phyloP scores from a whole-genome alignment of 2,329 filamentous ascomycete species.

The Cercospora zeae-maydis region DNA sequence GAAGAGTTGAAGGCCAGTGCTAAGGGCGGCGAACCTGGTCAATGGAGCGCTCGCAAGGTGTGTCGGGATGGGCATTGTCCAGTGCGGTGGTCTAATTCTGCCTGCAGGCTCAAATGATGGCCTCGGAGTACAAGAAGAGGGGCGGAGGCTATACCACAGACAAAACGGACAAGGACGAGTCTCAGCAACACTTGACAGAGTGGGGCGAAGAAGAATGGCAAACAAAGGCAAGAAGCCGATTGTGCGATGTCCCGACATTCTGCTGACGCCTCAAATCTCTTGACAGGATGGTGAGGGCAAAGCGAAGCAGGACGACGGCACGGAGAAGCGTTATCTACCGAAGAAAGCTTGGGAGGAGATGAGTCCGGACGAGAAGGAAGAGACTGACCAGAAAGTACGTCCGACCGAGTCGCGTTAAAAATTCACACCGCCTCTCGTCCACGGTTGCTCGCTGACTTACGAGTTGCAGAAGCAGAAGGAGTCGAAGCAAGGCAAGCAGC shows the following conservation, averaged over 20 bases:
- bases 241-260: slow-evolving; percentile 17
- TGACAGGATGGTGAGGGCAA: slow-evolving; percentile 41
- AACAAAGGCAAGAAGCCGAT: slow-evolving; percentile 36
- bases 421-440: neutral
- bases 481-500: slow-evolving; percentile 44
- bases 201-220: slow-evolving; percentile 52
- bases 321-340: slow-evolving; percentile 45
- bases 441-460: neutral
- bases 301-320: slow-evolving; percentile 46
- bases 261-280: slow-evolving; percentile 46
- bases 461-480: slow-evolving; percentile 33
- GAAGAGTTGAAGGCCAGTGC: slow-evolving; percentile 46
- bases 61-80: neutral
- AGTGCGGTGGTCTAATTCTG: neutral
- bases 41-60: slow-evolving; percentile 50
- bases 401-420: too few relatives aligned
- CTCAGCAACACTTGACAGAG: slow-evolving; percentile 44
- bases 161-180: slow-evolving; percentile 43
- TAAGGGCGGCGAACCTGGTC: slow-evolving; percentile 48
- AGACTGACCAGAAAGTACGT: slow-evolving; percentile 38
- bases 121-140: slow-evolving; percentile 47
- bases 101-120: slow-evolving; percentile 46
- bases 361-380: slow-evolving; percentile 45
- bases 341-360: slow-evolving; percentile 50
- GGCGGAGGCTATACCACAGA: slow-evolving; percentile 47